Evolutionary conservation across 768 basidiomycete species (phyloP).

Genomic region (Strobilomyces dryophilus): DNA sequence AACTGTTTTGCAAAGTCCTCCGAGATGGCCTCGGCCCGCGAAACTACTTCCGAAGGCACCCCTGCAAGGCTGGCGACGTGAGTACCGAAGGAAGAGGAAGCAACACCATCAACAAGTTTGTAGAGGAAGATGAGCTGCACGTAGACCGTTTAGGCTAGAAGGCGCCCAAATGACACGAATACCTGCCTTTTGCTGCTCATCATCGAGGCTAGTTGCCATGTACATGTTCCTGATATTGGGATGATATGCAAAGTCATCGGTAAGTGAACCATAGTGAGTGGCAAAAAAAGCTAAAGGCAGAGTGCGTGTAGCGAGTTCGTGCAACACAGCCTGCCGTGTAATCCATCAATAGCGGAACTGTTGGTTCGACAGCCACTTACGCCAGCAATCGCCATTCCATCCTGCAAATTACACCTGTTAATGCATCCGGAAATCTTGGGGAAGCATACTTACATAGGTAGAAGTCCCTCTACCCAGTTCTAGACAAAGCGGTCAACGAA

Average conservation of each 20-base stretch:
- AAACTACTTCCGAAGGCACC: constrained; percentile 79
- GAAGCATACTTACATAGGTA: constrained; percentile 62
- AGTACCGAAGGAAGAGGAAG: constrained; percentile 85
- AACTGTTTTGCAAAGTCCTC: constrained; percentile 85
- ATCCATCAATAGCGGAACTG: constrained; percentile 4
- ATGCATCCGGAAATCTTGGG: constrained; percentile 8
- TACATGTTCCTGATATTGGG: constrained; percentile 93
- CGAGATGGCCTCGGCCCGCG: constrained; percentile 85
- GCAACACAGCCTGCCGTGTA: constrained; percentile 71
- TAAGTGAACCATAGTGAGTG: constrained; percentile 94
- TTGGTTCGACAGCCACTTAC: constrained; percentile 35
- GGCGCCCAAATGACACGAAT: neutral
- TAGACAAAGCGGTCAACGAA: constrained; percentile 29
- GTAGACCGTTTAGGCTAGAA: neutral
- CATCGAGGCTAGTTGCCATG: constrained; percentile 93
- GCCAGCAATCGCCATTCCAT: constrained; percentile 98
- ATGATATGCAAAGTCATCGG: constrained; percentile 90
- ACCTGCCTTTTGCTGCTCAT: constrained; percentile 80
- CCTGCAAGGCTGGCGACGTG: constrained; percentile 96
- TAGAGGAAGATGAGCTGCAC: constrained; percentile 86
- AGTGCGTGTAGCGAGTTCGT: constrained; percentile 91
- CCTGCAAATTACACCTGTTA: constrained; percentile 41
- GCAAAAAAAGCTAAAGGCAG: constrained; percentile 93
- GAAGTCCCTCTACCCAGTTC: constrained; percentile 96
- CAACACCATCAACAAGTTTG: constrained; percentile 87